Evolutionary conservation across 2,329 filamentous ascomycete genomes (phyloP).

Genomic region (Fusarium scirpi): DNA sequence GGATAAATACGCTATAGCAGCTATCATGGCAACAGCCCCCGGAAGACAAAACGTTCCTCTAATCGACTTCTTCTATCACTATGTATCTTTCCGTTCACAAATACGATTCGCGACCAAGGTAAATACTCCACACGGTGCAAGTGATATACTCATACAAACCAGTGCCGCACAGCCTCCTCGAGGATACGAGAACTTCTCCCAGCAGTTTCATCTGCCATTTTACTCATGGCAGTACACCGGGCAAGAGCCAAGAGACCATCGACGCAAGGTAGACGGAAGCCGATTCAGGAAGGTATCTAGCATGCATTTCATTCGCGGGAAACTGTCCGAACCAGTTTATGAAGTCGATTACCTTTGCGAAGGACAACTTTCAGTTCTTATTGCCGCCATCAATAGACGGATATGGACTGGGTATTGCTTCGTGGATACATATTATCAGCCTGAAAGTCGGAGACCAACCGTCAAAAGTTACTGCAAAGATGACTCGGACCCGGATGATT

Average conservation of each 20-base stretch:
- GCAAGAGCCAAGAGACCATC: accelerated
- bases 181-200: accelerated
- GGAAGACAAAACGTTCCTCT: accelerated
- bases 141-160: accelerated
- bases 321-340: accelerated
- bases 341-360: not conserved
- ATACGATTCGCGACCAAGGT: not conserved
- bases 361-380: slow-evolving; percentile 16
- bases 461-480: too few relatives aligned
- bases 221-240: not conserved
- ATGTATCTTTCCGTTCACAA: not conserved
- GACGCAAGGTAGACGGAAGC: accelerated
- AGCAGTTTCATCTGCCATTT: not conserved
- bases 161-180: not conserved
- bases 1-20: not conserved
- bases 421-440: too few relatives aligned
- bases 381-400: not conserved
- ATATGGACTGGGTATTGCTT: too few relatives aligned
- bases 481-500: too few relatives aligned
- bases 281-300: accelerated
- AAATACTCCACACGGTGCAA: accelerated
- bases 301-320: not conserved
- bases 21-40: accelerated
- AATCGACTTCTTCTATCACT: not conserved
- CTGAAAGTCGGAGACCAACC: accelerated